Conservation (phyloP, 331 rosid species). For the Acacia pycnantha region DNA sequence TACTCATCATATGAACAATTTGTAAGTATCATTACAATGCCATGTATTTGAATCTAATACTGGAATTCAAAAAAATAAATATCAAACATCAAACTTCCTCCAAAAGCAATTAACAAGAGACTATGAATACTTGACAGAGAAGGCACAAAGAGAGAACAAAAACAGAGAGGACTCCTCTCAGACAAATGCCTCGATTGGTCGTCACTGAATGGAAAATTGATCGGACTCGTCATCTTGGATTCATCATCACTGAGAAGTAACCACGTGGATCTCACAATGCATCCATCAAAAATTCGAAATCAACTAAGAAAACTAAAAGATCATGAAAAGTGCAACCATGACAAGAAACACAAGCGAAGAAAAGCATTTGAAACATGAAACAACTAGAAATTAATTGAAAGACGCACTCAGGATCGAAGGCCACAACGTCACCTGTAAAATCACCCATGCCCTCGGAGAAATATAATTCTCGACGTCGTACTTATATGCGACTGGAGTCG, state of each 20-base stretch:
- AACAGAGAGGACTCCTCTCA: not conserved
- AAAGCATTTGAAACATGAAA: not conserved
- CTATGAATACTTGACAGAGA: too few relatives aligned
- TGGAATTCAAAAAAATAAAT: too few relatives aligned
- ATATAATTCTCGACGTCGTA: not conserved
- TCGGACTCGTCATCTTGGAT: not conserved
- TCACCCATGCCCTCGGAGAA: not conserved
- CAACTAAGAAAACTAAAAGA: not conserved
- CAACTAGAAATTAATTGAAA: not conserved
- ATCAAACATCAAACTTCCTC: not conserved
- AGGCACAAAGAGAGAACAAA: too few relatives aligned
- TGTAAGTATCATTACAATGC: constrained; percentile 40
- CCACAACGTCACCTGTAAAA: too few relatives aligned
- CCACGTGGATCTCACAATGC: not conserved
- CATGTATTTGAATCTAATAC: not conserved
- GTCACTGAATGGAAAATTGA: not conserved
- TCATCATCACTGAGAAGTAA: not conserved
- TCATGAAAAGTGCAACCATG: not conserved
- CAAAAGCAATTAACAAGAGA: not conserved
- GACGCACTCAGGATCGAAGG: too few relatives aligned
- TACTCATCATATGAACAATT: constrained; percentile 37
- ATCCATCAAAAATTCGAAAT: not conserved
- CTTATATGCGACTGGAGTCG: not conserved
- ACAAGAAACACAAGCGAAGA: not conserved
- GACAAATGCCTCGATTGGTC: not conserved